Base-by-base conservation (phyloP, 306 rosid genomes). In the Medicago ruthenica region DNA sequence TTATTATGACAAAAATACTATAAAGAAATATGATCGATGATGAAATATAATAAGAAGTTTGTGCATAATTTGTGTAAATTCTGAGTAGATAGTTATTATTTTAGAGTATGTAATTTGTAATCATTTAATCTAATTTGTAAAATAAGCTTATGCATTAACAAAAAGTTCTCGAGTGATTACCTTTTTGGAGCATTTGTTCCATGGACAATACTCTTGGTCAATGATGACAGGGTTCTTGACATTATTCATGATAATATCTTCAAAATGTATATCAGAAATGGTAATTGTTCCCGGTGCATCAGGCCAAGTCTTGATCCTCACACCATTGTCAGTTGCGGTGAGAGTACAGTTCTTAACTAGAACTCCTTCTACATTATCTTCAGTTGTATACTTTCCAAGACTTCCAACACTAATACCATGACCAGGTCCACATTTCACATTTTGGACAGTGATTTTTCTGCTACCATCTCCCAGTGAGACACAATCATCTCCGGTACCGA, bases 401-500 rank as follows among this genome's bases (percentile, higher is more conserved):
- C 67, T 61, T 61, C 67, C 67, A 31, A 61, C 17, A 34, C 67
- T 61, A 34, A 61, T 27, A 7, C 67, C 67, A 34, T 61, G 67
- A 31, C 67, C 67, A 5, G 67, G 67, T 31, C 67, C 67, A 61
- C 67, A 61, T 2, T 27, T 14, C 17, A 61, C 67, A 61, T 31
- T 31, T 61, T 61, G 67, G 10, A 61, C 18, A 7, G 58, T 51
- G 9, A 51, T 16, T 12, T 54, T 18, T 54, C 4, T 18, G 14
- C 27, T 54, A 9, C 78, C 78, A 60, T 74, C 70, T 10, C 78
- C 78, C 12, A 74, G 1, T 6, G 78, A 74, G 34, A 74, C 12
- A 51, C 78, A 74, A 18, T 74, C 78, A 27, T 74, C 78, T n/a
- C 78, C 78, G 0, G 78, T 61, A 0, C 18, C 71, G 17, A 74